Evolutionary conservation across 1,139 yeast species (phyloP).

Genomic region (Suzukiozyma palmioleophila): DNA sequence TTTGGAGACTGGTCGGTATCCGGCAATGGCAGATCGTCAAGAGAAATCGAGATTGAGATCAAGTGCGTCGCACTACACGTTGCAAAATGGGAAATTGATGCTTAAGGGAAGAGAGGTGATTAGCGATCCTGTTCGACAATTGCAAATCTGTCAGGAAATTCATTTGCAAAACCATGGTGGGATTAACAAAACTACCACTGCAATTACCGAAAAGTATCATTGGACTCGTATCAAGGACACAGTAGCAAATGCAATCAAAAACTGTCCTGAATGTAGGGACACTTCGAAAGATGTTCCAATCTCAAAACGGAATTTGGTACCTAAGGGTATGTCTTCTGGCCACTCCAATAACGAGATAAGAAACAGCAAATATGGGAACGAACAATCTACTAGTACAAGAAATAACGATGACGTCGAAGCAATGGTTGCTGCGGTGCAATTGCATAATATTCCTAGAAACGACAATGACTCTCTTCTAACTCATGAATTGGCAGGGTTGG

Average conservation of each 20-base stretch:
- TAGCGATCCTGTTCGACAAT: conserved; percentile 67
- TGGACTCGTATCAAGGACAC: conserved; percentile 92
- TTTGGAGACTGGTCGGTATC: conserved; percentile 81
- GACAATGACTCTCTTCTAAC: conserved; percentile 26
- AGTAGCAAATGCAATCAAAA: conserved; percentile 71
- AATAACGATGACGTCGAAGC: conserved; percentile 29
- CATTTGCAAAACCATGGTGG: conserved; percentile 78
- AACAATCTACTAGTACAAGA: conserved; percentile 2
- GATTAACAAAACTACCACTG: conserved; percentile 82
- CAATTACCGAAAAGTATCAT: conserved; percentile 75
- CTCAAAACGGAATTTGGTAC: conserved; percentile 20
- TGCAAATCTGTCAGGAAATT: conserved; percentile 66
- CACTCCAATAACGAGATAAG: conserved; percentile 7
- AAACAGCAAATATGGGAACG: conserved; percentile 8
- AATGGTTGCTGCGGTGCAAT: conserved; percentile 31
- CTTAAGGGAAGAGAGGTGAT: conserved; percentile 81
- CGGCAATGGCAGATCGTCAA: conserved; percentile 73
- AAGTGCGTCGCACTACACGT: conserved; percentile 71
- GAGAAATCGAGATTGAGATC: conserved; percentile 84
- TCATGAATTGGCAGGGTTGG: conserved; percentile 41
- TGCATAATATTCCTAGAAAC: conserved; percentile 30
- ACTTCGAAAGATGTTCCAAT: conserved; percentile 29
- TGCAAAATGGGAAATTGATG: conserved; percentile 68
- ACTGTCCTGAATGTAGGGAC: conserved; percentile 70
- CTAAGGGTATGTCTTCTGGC: conserved; percentile 17